phyloP scores from a whole-genome alignment of 805 yeast genomes.

The Nakazawaea holstii region DNA sequence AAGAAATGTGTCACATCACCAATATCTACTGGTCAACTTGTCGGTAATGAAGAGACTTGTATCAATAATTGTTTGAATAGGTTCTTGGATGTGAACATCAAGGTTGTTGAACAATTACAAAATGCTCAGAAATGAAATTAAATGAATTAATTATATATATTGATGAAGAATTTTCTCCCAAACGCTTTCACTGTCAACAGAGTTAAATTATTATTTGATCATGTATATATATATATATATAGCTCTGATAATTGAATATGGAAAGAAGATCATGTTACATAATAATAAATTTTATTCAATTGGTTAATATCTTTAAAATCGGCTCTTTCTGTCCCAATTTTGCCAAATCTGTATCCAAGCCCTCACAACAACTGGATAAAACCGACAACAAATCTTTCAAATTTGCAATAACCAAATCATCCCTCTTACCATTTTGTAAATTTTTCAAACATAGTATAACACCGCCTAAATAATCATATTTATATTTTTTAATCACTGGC shows the following conservation, averaged over 20 bases:
- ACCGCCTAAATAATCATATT: slow-evolving; percentile 6
- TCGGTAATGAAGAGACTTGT: slow-evolving; percentile 62
- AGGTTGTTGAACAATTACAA: slow-evolving; percentile 56
- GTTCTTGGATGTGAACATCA: slow-evolving; percentile 81
- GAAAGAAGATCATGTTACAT: not conserved
- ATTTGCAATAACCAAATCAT: not conserved
- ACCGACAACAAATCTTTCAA: not conserved
- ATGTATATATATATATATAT: too few species aligned
- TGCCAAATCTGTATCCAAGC: not conserved
- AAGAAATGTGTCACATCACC: slow-evolving; percentile 63
- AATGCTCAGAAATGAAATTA: slow-evolving; percentile 7
- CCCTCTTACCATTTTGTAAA: not conserved
- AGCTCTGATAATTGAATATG: not conserved
- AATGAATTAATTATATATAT: too few species aligned
- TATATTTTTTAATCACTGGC: slow-evolving; percentile 6
- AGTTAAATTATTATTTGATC: too few species aligned
- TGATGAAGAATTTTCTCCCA: too few species aligned
- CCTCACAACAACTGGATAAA: not conserved
- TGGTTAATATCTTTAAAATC: too few species aligned
- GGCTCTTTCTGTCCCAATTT: too few species aligned
- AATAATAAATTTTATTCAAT: too few species aligned
- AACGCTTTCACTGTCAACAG: too few species aligned
- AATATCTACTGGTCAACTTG: slow-evolving; percentile 43
- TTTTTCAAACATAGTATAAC: not conserved
- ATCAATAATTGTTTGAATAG: slow-evolving; percentile 77